These are phyloP conservation scores for Talaromyces sp. DNA, from an alignment of 2,329 filamentous ascomycete genomes.

Conservation along the genomic window DNA sequence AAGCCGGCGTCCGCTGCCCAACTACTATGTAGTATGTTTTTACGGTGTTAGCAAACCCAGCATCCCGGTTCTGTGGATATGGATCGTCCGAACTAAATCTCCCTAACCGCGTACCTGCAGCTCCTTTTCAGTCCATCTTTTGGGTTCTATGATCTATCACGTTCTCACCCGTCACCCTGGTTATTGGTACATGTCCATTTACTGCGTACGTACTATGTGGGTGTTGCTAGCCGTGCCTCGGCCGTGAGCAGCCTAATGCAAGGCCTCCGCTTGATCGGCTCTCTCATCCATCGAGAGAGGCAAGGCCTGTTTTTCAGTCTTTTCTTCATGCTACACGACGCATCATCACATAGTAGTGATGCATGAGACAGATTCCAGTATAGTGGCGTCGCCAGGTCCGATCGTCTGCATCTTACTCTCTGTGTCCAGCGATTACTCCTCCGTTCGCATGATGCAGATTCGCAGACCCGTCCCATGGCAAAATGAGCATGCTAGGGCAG, in stretches of 20 bases:
- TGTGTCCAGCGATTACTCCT: neutral
- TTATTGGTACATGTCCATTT: neutral
- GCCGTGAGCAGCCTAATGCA: neutral
- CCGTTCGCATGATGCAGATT: neutral
- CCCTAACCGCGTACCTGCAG: slow-evolving; percentile 13
- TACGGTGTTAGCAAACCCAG: neutral
- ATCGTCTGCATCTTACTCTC: neutral
- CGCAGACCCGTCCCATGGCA: neutral
- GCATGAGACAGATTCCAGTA: neutral
- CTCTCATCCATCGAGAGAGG: neutral
- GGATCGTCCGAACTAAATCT: slow-evolving; percentile 4
- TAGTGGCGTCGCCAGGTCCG: neutral
- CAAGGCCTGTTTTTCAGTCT: neutral
- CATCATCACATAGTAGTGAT: no score
- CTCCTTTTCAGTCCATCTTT: neutral
- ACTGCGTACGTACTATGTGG: neutral
- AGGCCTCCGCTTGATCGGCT: neutral
- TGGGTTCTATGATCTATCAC: neutral
- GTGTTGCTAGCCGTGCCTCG: neutral
- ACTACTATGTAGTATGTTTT: neutral
- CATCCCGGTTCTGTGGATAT: slow-evolving; percentile 12
- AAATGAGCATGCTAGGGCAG: neutral
- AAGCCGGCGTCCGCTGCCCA: slow-evolving; percentile 4
- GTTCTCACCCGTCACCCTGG: neutral
- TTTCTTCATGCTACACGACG: neutral